phyloP scores from a whole-genome alignment of 768 basidiomycete genomes.

The Suillus alpinus region DNA sequence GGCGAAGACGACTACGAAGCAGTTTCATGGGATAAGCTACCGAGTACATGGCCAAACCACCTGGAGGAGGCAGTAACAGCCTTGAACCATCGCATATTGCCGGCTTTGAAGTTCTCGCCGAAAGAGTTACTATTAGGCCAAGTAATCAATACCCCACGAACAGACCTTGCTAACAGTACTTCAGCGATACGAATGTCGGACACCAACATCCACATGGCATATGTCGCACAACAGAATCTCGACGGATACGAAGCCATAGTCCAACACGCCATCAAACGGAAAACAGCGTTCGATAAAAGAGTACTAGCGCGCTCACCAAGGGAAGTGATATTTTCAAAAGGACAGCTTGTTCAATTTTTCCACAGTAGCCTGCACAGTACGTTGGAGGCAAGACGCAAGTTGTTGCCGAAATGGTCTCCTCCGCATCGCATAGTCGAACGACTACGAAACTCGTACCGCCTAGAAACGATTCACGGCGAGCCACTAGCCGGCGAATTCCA shows the following conservation, averaged over 20 bases:
- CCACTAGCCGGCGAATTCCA: conserved; percentile 12
- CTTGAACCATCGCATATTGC: conserved; percentile 16
- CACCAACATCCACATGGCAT: conserved; percentile 22
- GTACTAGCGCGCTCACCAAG: conserved; percentile 12
- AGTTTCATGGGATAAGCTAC: conserved; percentile 18
- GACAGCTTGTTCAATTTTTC: conserved; percentile 32
- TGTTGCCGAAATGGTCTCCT: conserved; percentile 31
- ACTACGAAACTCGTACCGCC: conserved; percentile 19
- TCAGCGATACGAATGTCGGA: background rate
- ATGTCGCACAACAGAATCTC: conserved; percentile 27
- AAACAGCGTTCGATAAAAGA: conserved; percentile 26
- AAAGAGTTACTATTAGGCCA: conserved; percentile 9
- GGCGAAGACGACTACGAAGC: conserved; percentile 23
- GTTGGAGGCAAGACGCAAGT: conserved; percentile 22
- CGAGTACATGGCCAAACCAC: conserved; percentile 30
- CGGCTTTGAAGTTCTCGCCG: conserved; percentile 9
- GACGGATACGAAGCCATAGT: conserved; percentile 25
- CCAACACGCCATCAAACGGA: conserved; percentile 21
- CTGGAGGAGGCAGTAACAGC: conserved; percentile 15
- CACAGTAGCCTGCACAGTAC: conserved; percentile 24
- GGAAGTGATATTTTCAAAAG: conserved; percentile 22
- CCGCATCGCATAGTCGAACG: conserved; percentile 17
- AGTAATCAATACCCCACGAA: conserved; percentile 5
- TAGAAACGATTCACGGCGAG: conserved; percentile 20
- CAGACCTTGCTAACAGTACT: background rate